Evolutionary conservation across 805 yeast genomes (phyloP).

Genomic region (Nakazawaea siamensis): DNA sequence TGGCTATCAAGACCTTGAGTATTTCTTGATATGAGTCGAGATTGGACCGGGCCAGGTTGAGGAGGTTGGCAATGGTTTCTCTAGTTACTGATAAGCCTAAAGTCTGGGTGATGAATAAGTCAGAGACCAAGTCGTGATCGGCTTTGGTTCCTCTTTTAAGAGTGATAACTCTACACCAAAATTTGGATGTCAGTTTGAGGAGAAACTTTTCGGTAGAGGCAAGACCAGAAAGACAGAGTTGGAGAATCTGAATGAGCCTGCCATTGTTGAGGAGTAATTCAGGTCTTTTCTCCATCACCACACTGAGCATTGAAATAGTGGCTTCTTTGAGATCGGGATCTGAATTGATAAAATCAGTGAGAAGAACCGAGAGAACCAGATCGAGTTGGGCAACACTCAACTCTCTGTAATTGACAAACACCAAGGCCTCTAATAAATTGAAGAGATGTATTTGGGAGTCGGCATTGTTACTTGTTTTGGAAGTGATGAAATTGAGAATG

Average conservation of each 20-base stretch:
- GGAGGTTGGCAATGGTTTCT: conserved; percentile 31
- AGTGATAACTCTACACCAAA: conserved; percentile 46
- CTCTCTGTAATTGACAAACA: conserved; percentile 28
- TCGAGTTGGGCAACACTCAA: too few relatives aligned
- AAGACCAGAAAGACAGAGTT: conserved; percentile 31
- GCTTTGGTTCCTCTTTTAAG: conserved; percentile 33
- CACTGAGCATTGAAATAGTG: conserved; percentile 40
- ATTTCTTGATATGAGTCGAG: conserved; percentile 50
- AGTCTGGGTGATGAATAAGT: conserved; percentile 21
- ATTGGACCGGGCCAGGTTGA: conserved; percentile 50
- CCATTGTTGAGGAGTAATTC: conserved; percentile 30
- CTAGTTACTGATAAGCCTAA: conserved; percentile 24
- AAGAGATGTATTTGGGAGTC: conserved; percentile 37
- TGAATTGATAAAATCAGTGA: conserved; percentile 27
- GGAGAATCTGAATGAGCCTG: conserved; percentile 17
- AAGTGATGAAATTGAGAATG: conserved; percentile 30
- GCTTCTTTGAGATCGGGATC: conserved; percentile 58
- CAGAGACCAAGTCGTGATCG: conserved; percentile 25
- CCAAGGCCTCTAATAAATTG: conserved; percentile 34
- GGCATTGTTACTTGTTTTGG: too few relatives aligned
- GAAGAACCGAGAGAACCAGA: too few relatives aligned
- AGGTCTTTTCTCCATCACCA: conserved; percentile 43
- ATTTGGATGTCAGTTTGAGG: conserved; percentile 39
- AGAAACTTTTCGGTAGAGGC: conserved; percentile 46
- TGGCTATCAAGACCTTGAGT: conserved; percentile 29